Evolutionary conservation across 1,284 basidiomycete species (phyloP), one percentile per base, ranked within the genome.

Genomic region (Cryptococcus neoformans): DNA sequence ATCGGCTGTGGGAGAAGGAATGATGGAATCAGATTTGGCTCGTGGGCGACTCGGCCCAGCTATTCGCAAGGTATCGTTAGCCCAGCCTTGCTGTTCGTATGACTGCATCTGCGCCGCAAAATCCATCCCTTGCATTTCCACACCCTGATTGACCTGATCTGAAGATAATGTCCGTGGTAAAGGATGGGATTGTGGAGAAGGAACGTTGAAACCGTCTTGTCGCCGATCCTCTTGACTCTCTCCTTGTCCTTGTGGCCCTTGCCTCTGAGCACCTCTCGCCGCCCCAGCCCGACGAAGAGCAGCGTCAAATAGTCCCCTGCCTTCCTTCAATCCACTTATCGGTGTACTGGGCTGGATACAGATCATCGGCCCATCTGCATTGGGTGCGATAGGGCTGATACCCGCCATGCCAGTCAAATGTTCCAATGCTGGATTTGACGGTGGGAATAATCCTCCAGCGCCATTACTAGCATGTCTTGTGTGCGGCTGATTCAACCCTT

Each of bases 271-370:
- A 50, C 40, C 51, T 28, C 12, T 11, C 44, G 56, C 50, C 14
- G 60, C 58, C 8, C 57, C 58, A 14, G 67, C 72, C 8, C 69
- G 66, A 39, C 71, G 64, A 3, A 75, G 59, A 3, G 71, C 74
- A 16, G 66, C 68, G 48, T 77, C 76, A 56, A 74, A 78, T 4
- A 76, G 59, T 1, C 76, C 75, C 46, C 68, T 55, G 6, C 67
- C 68, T 34, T 76, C 75, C 47, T 71, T 73, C 48, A 76, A 49
- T 7, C 73, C 76, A 44, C 72, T 75, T 47, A 76, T 77, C 1
- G 77, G 77, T 9, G 77, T 79, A 53, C 74, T 76, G 1, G 77
- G 77, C 53, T 78, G 76, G n/a, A 79, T 72, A 51, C 68, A 74
- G 61, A 79, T 79, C 68, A 74, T 74, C 6, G 76, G 77, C 2